Evolutionary conservation across 768 basidiomycete genomes (phyloP).

Genomic region (Panus rudis): DNA sequence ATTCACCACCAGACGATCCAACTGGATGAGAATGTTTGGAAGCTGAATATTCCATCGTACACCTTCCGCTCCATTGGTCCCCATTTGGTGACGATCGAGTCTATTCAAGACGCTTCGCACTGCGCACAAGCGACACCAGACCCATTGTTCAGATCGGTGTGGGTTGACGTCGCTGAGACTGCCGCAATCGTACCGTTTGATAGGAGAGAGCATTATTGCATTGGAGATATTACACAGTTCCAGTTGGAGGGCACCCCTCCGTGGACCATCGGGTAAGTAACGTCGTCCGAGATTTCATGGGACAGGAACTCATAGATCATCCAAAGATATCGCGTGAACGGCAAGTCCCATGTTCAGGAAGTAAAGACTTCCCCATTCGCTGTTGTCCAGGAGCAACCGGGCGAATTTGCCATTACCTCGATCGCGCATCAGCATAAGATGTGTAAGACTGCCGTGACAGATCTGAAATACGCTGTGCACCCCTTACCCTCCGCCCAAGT

Average conservation of each 20-base stretch:
- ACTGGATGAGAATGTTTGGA: slow-evolving; percentile 54
- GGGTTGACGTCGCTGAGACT: slow-evolving; percentile 94
- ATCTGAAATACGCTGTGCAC: slow-evolving; percentile 69
- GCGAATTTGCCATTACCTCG: slow-evolving; percentile 79
- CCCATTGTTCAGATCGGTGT: slow-evolving; percentile 52
- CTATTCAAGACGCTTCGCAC: slow-evolving; percentile 70
- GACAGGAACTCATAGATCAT: slow-evolving; percentile 1
- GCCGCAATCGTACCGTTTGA: slow-evolving; percentile 87
- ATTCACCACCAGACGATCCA: slow-evolving; percentile 50
- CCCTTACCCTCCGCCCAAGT: slow-evolving; percentile 85
- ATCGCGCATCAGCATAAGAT: slow-evolving; percentile 90
- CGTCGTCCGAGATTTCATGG: slow-evolving; percentile 4
- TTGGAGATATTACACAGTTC: slow-evolving; percentile 86
- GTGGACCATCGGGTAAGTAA: slow-evolving; percentile 75
- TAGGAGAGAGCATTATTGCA: slow-evolving; percentile 74
- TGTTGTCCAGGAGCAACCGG: slow-evolving; percentile 73
- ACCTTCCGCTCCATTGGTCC: slow-evolving; percentile 73
- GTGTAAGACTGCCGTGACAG: slow-evolving; percentile 78
- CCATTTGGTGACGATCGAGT: slow-evolving; percentile 73
- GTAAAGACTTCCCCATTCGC: slow-evolving; percentile 80
- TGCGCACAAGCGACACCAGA: slow-evolving; percentile 73
- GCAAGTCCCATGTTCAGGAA: slow-evolving; percentile 64
- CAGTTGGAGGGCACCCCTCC: slow-evolving; percentile 91
- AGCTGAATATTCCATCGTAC: slow-evolving; percentile 61
- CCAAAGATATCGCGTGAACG: slow-evolving; percentile 72